Evolutionary conservation across 768 basidiomycete genomes (phyloP), one percentile per base, ranked within the genome.

Genomic region (Nidularia pulvinata): DNA sequence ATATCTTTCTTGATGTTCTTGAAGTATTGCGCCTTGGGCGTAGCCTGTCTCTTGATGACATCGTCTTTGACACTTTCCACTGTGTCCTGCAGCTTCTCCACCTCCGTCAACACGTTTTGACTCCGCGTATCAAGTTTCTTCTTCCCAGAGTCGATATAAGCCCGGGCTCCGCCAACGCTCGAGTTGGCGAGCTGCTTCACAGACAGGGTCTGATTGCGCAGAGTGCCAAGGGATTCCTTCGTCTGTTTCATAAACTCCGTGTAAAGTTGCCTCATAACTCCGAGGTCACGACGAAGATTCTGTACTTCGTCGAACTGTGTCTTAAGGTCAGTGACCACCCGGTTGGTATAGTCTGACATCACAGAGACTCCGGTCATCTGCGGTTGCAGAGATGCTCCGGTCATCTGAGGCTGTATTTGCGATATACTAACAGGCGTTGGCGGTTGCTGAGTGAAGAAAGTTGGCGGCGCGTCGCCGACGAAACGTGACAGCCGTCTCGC

Each of bases 301-400:
- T 95, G 94, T 11, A 98, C 89, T 63, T 97, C 95, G 68, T 96
- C 93, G 64, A 95, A 94, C 65, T 98, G 95, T 3, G 87, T 89
- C 69, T 91, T 90, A 55, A 98, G 80, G 63, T 96, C 93, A 6
- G 75, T 73, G 10, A 93, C 88, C 44, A 95, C 83, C 1, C 89
- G 86, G 39, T 65, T 77, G 10, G 89, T 84, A 63, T 89, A 85
- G 48, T 91, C 87, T 9, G 88, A 88, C 64, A 83, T 67, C 50
- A 85, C 72, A 1, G 91, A 91, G n/a, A 79, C 83, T 3, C 89
- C 90, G 0, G 90, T 91, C 74, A 79, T 78, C 64, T 90, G 89
- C 0, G 86, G 84, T 57, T 83, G 81, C 35, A 91, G 73, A 4
- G 85, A 84, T 54, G 83, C 78, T 5, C 89, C 89, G 0, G 89